These are phyloP conservation scores for Gnomoniopsis smithogilvyi DNA, from an alignment of 2,329 filamentous ascomycete species.

Conservation along the genomic window DNA sequence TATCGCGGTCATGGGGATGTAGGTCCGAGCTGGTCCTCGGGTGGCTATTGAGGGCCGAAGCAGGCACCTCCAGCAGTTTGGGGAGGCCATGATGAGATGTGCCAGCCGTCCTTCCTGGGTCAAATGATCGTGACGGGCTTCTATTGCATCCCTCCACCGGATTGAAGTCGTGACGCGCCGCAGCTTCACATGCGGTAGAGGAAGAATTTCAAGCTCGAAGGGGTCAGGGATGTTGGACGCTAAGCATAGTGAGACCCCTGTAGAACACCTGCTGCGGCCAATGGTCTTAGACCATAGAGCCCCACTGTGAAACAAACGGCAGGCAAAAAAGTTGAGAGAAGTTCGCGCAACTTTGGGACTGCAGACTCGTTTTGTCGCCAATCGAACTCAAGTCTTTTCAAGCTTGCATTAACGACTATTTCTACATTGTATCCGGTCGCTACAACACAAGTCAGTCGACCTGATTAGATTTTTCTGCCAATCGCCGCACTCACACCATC, in stretches of 20 bases:
- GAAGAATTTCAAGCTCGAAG: constrained; percentile 19
- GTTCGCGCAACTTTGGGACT: background rate
- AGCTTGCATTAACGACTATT: background rate
- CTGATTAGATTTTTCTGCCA: background rate
- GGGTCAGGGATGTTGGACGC: constrained; percentile 12
- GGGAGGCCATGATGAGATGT: constrained; percentile 48
- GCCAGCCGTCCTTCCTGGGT: constrained; percentile 2
- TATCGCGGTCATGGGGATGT: constrained; percentile 10
- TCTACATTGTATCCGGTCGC: background rate
- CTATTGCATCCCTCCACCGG: background rate
- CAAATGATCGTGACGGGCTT: background rate
- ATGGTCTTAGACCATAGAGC: background rate
- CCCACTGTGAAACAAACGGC: constrained; percentile 4
- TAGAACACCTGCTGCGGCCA: background rate
- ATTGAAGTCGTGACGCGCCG: background rate
- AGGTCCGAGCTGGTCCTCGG: constrained; percentile 25
- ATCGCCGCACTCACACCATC: background rate
- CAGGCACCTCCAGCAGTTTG: constrained; percentile 58
- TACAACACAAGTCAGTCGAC: background rate
- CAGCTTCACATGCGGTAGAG: background rate
- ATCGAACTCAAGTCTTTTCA: background rate
- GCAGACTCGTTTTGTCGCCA: background rate
- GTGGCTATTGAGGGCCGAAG: constrained; percentile 38
- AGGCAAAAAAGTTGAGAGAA: constrained; percentile 1
- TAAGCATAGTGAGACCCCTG: background rate